These are phyloP conservation scores for Chionographis japonica DNA, from an alignment of 106 monocot genomes.

Conservation along the genomic window DNA sequence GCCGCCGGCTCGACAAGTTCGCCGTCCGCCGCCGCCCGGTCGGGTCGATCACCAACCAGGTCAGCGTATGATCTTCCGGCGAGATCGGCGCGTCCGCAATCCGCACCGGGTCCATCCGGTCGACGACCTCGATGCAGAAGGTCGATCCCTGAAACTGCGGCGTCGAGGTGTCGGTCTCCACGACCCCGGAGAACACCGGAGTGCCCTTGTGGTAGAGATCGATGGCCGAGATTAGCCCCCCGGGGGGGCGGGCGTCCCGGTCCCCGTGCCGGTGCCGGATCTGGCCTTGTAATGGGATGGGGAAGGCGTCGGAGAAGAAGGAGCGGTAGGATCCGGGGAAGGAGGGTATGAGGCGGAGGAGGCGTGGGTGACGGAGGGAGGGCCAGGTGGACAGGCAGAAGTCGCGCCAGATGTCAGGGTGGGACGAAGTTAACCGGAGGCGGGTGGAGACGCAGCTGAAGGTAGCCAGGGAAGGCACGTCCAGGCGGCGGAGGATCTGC, in stretches of 20 bases:
- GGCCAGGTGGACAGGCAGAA: slow-evolving; percentile 28
- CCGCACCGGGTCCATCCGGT: background rate
- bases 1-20: slow-evolving; percentile 28
- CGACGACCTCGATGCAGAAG: slow-evolving; percentile 24
- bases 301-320: slow-evolving; percentile 30
- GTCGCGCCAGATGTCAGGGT: slow-evolving; percentile 13
- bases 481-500: slow-evolving; percentile 15
- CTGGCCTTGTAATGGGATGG: slow-evolving; percentile 11
- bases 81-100: background rate
- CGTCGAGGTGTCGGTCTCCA: slow-evolving; percentile 15
- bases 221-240: slow-evolving; percentile 26
- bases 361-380: slow-evolving; percentile 18
- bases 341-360: background rate
- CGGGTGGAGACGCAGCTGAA: slow-evolving; percentile 14
- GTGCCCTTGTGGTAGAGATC: slow-evolving; percentile 20
- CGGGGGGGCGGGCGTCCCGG: background rate
- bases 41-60: slow-evolving; percentile 38
- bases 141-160: slow-evolving; percentile 29
- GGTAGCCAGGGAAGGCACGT: slow-evolving; percentile 23
- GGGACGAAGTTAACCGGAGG: slow-evolving; percentile 10
- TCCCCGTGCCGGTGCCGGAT: background rate
- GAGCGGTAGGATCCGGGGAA: slow-evolving; percentile 11
- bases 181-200: slow-evolving; percentile 17
- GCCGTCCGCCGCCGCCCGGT: background rate
- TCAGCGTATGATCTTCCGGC: slow-evolving; percentile 13